A percentile compares a stretch with the other conserved stretches of the same genome.
phyloP scores from a whole-genome alignment of 176 grass and related monocot genomes.

The Musa beccarii region DNA sequence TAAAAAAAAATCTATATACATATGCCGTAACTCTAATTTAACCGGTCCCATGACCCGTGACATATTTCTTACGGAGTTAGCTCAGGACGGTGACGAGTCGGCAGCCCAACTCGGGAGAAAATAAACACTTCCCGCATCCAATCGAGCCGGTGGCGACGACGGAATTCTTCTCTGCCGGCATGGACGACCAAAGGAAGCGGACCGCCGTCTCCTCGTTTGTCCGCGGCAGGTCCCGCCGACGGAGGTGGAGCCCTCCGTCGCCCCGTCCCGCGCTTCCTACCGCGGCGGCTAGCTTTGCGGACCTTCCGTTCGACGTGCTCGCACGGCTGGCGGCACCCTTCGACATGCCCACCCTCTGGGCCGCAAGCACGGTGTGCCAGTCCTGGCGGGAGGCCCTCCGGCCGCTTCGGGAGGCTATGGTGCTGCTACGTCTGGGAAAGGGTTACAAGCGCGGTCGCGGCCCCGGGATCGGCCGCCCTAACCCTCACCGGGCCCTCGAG shows the following conservation, averaged over 20 bases:
- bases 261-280: neutral
- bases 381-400: conserved; percentile 62
- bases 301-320: conserved; percentile 45
- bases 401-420: conserved; percentile 55
- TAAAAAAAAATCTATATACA: too few relatives aligned
- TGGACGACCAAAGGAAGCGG: neutral
- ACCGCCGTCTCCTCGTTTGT: neutral
- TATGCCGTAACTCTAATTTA: too few relatives aligned
- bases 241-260: neutral
- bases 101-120: too few relatives aligned
- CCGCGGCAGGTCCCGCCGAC: neutral
- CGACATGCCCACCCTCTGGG: conserved; percentile 31
- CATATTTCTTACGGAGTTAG: too few relatives aligned
- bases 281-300: conserved; percentile 13
- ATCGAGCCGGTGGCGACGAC: too few relatives aligned
- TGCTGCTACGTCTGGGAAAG: conserved; percentile 41
- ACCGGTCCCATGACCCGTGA: too few relatives aligned
- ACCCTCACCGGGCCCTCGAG: conserved; percentile 31
- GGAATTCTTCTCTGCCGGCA: neutral
- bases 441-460: conserved; percentile 35
- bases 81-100: too few relatives aligned
- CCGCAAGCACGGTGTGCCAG: conserved; percentile 44
- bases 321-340: conserved; percentile 23
- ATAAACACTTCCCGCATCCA: too few relatives aligned
- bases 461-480: neutral